These are phyloP conservation scores for Barbarea vulgaris DNA, from an alignment of 345 rosid genomes.

Conservation along the genomic window DNA sequence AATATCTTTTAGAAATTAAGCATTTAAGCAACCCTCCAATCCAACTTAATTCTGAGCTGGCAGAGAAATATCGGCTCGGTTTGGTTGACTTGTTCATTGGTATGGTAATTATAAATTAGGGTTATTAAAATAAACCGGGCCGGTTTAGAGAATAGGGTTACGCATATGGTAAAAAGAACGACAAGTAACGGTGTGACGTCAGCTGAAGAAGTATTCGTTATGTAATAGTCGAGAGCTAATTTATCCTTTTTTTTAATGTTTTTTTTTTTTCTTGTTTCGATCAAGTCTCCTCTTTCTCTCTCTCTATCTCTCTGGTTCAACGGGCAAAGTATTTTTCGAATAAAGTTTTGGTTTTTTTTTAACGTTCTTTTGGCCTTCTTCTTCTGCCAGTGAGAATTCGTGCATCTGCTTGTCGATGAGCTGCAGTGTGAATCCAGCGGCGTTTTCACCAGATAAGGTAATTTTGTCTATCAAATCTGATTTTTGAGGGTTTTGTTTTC, in stretches of 20 bases:
- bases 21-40: not conserved
- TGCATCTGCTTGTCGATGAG: slow-evolving; percentile 44
- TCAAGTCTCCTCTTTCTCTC: slow-evolving; percentile 36
- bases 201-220: slow-evolving; percentile 67
- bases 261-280: slow-evolving; percentile 32
- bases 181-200: slow-evolving; percentile 70
- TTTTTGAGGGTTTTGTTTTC: slow-evolving; percentile 35
- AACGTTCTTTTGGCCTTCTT: slow-evolving; percentile 37
- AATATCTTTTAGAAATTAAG: not conserved
- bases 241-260: slow-evolving; percentile 5
- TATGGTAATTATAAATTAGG: not conserved
- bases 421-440: slow-evolving; percentile 61
- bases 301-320: slow-evolving; percentile 61
- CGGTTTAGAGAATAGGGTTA: slow-evolving; percentile 28
- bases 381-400: slow-evolving; percentile 29
- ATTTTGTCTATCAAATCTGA: slow-evolving; percentile 25
- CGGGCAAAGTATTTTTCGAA: slow-evolving; percentile 84
- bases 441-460: slow-evolving; percentile 52
- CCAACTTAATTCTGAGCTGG: not conserved
- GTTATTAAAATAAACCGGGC: slow-evolving; percentile 20
- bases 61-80: slow-evolving; percentile 2
- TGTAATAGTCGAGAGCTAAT: slow-evolving; percentile 15
- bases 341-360: slow-evolving; percentile 41
- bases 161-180: slow-evolving; percentile 43
- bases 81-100: not conserved